These are phyloP conservation scores for Mimosa bimucronata DNA, from an alignment of 306 rosid genomes.

Conservation along the genomic window DNA sequence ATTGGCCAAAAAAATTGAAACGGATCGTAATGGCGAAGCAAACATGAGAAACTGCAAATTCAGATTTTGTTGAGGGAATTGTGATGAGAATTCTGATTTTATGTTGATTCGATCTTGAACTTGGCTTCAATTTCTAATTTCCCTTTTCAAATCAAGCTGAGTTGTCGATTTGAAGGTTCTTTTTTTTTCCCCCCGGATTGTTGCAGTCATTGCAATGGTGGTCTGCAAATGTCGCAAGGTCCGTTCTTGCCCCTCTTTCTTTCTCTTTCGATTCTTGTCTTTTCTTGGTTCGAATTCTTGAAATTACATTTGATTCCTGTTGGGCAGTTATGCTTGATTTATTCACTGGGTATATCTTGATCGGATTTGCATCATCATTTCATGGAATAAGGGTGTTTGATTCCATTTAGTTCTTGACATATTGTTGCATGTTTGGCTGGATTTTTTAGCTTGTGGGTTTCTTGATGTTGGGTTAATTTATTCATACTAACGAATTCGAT, in stretches of 20 bases:
- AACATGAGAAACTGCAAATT: conserved; percentile 17
- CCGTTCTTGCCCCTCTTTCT: conserved; percentile 4
- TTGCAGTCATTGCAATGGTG: conserved; percentile 79
- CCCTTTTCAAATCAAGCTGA: conserved; percentile 23
- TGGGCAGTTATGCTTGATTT: conserved; percentile 36
- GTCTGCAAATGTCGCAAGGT: conserved; percentile 99
- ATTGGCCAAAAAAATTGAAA: conserved; percentile 30
- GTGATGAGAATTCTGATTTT: conserved; percentile 8
- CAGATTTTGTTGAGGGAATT: conserved; percentile 13
- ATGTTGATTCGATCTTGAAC: conserved; percentile 15
- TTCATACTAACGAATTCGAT: conserved; percentile 4
- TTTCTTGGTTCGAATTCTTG: not conserved
- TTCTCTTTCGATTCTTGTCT: not conserved
- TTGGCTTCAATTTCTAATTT: conserved; percentile 32
- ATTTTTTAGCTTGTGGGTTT: conserved; percentile 20
- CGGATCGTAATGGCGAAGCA: conserved; percentile 50
- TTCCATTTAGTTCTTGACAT: not conserved
- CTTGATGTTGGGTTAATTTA: not conserved
- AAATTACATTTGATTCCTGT: conserved; percentile 32
- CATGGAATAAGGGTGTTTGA: conserved; percentile 31
- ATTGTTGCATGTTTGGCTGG: conserved; percentile 4
- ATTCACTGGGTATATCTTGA: conserved; percentile 47
- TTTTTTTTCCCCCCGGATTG: conserved; percentile 27
- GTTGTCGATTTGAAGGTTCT: conserved; percentile 11
- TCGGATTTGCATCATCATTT: conserved; percentile 48